These are phyloP conservation scores for Trichoderma afroharzianum DNA, from an alignment of 2,329 filamentous ascomycete genomes.

Conservation along the genomic window DNA sequence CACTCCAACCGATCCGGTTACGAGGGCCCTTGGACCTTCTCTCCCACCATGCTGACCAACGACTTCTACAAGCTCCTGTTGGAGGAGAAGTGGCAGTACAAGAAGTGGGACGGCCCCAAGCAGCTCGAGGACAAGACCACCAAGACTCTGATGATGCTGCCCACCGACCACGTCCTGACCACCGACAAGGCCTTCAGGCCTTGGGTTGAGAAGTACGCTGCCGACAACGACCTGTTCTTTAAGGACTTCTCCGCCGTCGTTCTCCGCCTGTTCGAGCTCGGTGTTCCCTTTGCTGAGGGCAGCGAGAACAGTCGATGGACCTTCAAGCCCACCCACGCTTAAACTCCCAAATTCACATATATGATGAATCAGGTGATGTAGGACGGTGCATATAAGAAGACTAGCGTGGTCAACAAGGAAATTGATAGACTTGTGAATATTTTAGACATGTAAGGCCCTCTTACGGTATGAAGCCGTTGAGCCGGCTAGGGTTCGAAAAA, in stretches of 20 bases:
- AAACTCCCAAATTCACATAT: background rate
- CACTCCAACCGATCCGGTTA: conserved; percentile 86
- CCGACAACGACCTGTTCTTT: conserved; percentile 90
- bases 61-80: conserved; percentile 88
- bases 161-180: conserved; percentile 81
- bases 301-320: conserved; percentile 53
- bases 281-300: conserved; percentile 77
- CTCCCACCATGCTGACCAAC: conserved; percentile 86
- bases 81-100: conserved; percentile 88
- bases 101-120: conserved; percentile 87
- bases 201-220: conserved; percentile 82
- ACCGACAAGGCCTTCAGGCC: conserved; percentile 83
- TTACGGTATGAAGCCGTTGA: background rate
- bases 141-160: conserved; percentile 95
- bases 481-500: background rate
- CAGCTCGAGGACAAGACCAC: conserved; percentile 84
- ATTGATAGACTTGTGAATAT: background rate
- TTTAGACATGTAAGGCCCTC: conserved; percentile 3
- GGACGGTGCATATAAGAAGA: background rate
- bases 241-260: conserved; percentile 81
- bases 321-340: conserved; percentile 56
- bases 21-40: conserved; percentile 88
- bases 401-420: conserved; percentile 15
- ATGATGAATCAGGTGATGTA: background rate
- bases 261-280: conserved; percentile 84